Percentiles rank a stretch among this genome's conserved stretches.
Evolutionary conservation across 371 early-diverging fungal genomes (phyloP).

Genomic region (Mucor sp.): DNA sequence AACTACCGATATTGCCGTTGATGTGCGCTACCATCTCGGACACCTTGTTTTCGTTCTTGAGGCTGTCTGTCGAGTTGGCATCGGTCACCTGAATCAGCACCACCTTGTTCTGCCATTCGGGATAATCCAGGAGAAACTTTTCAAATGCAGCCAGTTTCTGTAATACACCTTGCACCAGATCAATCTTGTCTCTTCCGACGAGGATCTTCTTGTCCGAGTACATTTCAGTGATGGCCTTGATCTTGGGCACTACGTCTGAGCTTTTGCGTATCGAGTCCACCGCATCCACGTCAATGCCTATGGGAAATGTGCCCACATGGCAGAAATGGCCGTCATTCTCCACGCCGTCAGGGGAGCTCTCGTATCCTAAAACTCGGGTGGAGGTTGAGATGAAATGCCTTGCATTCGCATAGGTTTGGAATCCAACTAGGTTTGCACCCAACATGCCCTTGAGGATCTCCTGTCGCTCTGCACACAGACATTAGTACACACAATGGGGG

Average conservation of each 20-base stretch:
- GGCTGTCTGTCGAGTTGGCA: constrained; percentile 47
- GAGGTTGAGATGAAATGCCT: constrained; percentile 94
- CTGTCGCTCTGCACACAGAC: constrained; percentile 60
- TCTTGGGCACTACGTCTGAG: constrained; percentile 64
- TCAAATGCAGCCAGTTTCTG: constrained; percentile 96
- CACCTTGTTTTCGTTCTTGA: constrained; percentile 67
- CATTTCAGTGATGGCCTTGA: constrained; percentile 75
- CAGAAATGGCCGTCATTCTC: constrained; percentile 63
- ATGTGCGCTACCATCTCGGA: constrained; percentile 88
- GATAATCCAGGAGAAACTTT: constrained; percentile 84
- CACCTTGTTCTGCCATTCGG: constrained; percentile 81
- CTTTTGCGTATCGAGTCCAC: constrained; percentile 42
- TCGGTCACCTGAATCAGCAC: constrained; percentile 84
- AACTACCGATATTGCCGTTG: constrained; percentile 91
- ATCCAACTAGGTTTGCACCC: constrained; percentile 89
- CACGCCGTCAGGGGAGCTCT: constrained; percentile 83
- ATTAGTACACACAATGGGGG: neutral
- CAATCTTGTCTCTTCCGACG: constrained; percentile 97
- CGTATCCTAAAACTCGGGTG: constrained; percentile 87
- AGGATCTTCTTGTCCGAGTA: constrained; percentile 93
- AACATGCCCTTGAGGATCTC: constrained; percentile 92
- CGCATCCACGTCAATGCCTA: constrained; percentile 88
- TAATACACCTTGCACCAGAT: constrained; percentile 96
- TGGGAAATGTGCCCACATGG: constrained; percentile 91
- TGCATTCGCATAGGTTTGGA: constrained; percentile 96